Conservation (phyloP, 1,284 basidiomycete species). For the Moniliella sp. region DNA sequence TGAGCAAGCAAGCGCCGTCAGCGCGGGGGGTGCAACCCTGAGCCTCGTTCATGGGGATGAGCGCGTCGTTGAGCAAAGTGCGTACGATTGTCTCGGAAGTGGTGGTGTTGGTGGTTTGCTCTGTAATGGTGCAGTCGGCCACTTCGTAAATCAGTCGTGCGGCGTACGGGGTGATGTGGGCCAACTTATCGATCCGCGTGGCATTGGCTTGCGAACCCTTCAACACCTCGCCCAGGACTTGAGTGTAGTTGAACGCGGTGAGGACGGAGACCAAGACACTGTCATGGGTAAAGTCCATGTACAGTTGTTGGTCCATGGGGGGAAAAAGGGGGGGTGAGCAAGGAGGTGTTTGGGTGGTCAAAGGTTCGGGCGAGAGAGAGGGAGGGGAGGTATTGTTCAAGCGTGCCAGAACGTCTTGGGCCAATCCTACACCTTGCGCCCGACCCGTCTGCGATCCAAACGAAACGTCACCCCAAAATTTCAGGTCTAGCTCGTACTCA, state of each 20-base stretch:
- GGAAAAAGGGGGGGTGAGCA: no score
- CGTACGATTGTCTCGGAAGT: no score
- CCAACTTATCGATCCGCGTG: constrained; percentile 14
- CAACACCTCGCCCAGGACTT: constrained; percentile 9
- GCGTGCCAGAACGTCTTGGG: constrained; percentile 36
- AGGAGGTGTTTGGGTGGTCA: no score
- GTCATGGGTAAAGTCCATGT: constrained; percentile 31
- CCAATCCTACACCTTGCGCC: constrained; percentile 61
- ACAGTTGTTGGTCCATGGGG: no score
- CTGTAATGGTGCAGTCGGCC: constrained; percentile 15
- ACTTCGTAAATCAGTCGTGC: constrained; percentile 15
- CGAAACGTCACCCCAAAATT: constrained; percentile 45
- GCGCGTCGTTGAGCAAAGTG: constrained; percentile 65
- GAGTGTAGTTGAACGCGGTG: constrained; percentile 9
- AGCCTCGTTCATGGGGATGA: constrained; percentile 60
- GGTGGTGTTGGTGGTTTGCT: no score
- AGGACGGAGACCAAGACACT: constrained; percentile 16
- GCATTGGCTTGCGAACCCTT: no score
- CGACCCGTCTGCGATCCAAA: constrained; percentile 56
- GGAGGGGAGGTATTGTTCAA: no score
- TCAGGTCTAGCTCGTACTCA: constrained; percentile 10
- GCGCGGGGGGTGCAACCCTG: constrained; percentile 42
- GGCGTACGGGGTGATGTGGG: constrained; percentile 15
- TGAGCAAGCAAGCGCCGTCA: constrained; percentile 59
- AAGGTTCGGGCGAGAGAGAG: no score